Evolutionary conservation across 2,329 filamentous ascomycete genomes (phyloP), one percentile per base, ranked within the genome.

Genomic region (Colletotrichum sp.): DNA sequence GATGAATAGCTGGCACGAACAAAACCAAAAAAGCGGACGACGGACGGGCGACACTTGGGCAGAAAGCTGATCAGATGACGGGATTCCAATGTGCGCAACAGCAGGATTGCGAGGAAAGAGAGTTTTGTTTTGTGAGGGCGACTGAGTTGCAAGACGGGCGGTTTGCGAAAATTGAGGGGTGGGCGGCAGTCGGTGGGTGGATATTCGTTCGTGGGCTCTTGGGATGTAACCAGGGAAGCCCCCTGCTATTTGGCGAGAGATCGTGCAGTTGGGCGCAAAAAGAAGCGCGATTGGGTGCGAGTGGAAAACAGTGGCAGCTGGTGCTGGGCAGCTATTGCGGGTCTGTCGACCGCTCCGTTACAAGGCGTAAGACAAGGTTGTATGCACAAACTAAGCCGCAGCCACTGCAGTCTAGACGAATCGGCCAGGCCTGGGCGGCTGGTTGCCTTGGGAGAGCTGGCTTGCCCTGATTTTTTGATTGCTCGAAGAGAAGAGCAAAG

Each of bases 251-350:
- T 77, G 66, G 66, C 70, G 60, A 77, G 26, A 70, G 69, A 77
- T 76, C 59, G 76, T 72, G 74, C 70, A 57, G 76, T 77, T 77
- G 76, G 76, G 76, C 76, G 76, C 76, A 67, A 77, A 77, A 73
- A 60, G 60, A 76, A 57, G 76, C 66, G 74, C 76, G 70, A 77
- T 77, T 77, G 74, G 76, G 76, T 77, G 70, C 44, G 64, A 67
- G 52, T 44, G 66, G 70, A 70, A 52, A 64, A 75, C 65, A 52
- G 73, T 77, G 73, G 74, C 57, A 76, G 76, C 72, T 76, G 76
- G 76, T 70, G 76, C 76, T 77, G 73, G 76, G 76, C 76, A 77
- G 76, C 76, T 77, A 77, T 77, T 77, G 76, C 76, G 74, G 76
- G 76, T 64, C 76, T 26, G 55, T 68, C 73, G 49, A 72, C 72